phyloP scores from a whole-genome alignment of 2,329 filamentous ascomycete genomes.

The Colletotrichum sp. region DNA sequence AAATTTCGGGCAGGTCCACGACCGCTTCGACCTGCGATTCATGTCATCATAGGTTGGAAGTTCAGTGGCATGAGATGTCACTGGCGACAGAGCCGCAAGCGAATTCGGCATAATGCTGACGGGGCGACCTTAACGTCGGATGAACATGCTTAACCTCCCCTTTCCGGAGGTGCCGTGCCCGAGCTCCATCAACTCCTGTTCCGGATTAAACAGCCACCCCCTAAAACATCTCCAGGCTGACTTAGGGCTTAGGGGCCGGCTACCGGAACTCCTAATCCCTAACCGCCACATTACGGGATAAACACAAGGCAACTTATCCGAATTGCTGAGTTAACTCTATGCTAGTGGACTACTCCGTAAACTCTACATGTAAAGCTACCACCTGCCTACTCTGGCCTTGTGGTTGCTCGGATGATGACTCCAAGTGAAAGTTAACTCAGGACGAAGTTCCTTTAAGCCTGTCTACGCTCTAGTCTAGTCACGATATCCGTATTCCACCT shows the following conservation, averaged over 20 bases:
- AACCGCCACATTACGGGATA: background rate
- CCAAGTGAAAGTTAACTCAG: background rate
- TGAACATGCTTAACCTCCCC: background rate
- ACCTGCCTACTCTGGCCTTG: background rate
- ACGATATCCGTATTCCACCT: background rate
- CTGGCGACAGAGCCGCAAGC: background rate
- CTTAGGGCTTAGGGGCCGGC: background rate
- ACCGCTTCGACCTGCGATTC: background rate
- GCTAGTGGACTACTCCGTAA: background rate
- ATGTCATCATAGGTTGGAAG: background rate
- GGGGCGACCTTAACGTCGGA: background rate
- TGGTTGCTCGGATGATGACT: background rate
- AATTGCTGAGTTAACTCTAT: background rate
- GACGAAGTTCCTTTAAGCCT: background rate
- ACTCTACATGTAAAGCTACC: background rate
- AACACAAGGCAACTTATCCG: background rate
- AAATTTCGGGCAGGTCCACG: background rate
- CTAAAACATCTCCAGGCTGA: background rate
- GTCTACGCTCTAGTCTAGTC: accelerated
- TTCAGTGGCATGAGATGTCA: background rate
- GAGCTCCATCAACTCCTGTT: background rate
- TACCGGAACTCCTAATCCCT: background rate
- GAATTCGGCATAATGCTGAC: background rate
- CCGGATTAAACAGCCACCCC: background rate
- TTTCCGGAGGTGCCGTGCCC: background rate